Base-by-base conservation (phyloP, 2,329 filamentous ascomycete species). In the Verticillium dahliae region DNA sequence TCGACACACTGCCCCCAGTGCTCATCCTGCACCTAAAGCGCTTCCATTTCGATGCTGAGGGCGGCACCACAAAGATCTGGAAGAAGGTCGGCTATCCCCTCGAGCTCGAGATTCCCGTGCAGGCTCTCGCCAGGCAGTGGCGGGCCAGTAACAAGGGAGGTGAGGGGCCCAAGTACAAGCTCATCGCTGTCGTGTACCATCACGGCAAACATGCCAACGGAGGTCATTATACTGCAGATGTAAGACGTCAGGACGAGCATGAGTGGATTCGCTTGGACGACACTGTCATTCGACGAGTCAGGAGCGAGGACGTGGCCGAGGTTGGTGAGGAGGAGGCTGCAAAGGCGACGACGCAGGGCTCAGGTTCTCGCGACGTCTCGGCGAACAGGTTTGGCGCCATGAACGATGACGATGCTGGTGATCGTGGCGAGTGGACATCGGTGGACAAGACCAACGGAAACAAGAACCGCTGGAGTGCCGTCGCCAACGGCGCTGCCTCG, bases 231-330 rank as follows among this genome's bases (percentile, higher is more conserved):
- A 99, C 95, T 1, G 94, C 96, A n/a, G 95, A 99, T 73, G 90
- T 97, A 50, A 87, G 93, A 62, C 89, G 95, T 59, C 94, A 98
- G 74, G 95, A 99, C 72, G 92, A 90, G n/a, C 86, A 86, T 27
- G 93, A 97, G 74, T 99, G 95, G 95, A 90, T 99, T 61, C 90
- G 94, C 60, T 86, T 99, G 67, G 95, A 99, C 69, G 95, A 99
- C 72, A 99, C 95, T 0, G 79, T 92, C 63, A 92, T 99, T 65
- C 87, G 90, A 64, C 89, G 92, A 50, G 87, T 99, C 39, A 85
- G 90, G 60, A 89, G 88, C 65, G 91, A 97, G 70, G 94, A 98
- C 65, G 93, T 98, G 22, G 93, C 92, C 2, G 90, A 93, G 74
- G 90, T 85, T 27, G 92, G 91, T 45, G 85, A 89, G 27, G 91